phyloP scores from a whole-genome alignment of 345 rosid genomes.

The Populus ilicifolia region DNA sequence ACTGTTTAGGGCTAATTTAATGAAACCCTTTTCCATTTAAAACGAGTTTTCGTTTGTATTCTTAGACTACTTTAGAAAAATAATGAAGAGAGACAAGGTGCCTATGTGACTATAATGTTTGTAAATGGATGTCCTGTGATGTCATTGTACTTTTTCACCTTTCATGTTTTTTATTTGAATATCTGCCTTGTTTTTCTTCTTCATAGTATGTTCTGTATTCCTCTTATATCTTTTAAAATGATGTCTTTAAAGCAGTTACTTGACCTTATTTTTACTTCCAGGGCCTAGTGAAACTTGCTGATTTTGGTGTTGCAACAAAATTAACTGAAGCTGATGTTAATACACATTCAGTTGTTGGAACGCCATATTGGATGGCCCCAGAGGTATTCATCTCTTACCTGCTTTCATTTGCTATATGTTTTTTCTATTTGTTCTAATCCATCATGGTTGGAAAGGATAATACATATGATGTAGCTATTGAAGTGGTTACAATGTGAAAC shows the following conservation, averaged over 20 bases:
- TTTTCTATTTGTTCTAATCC: background rate
- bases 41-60: background rate
- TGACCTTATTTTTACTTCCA: slow-evolving; percentile 26
- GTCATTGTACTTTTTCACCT: background rate
- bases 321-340: slow-evolving; percentile 95
- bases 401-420: background rate
- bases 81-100: background rate
- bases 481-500: slow-evolving; percentile 11
- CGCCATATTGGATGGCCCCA: slow-evolving; percentile 99
- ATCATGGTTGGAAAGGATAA: background rate
- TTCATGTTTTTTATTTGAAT: background rate
- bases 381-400: slow-evolving; percentile 52
- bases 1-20: background rate
- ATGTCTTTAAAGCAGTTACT: slow-evolving; percentile 5
- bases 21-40: too few species aligned
- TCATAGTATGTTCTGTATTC: background rate
- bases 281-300: slow-evolving; percentile 99
- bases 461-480: background rate
- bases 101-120: background rate
- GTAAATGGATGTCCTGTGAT: background rate
- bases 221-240: background rate
- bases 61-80: background rate
- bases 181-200: background rate
- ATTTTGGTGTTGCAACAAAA: slow-evolving; percentile 99
- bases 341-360: slow-evolving; percentile 96